These are phyloP conservation scores for Rhododendron williamsianum DNA, from an alignment of 148 eudicot genomes.

Conservation along the genomic window DNA sequence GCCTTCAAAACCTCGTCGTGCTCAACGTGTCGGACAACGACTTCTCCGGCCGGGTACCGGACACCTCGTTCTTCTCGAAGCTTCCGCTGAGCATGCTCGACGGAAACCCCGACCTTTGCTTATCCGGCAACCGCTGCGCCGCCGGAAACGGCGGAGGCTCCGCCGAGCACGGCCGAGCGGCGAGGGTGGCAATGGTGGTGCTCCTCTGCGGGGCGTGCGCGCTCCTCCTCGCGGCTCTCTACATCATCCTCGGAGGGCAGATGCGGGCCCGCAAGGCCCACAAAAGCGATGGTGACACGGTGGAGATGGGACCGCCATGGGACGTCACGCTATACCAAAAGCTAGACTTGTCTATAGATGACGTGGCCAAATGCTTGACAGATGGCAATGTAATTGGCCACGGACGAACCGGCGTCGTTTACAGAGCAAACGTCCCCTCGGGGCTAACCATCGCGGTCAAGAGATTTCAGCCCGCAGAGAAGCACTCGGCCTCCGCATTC, in stretches of 20 bases:
- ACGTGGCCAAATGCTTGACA: slow-evolving; percentile 54
- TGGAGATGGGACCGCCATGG: slow-evolving; percentile 84
- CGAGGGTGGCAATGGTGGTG: slow-evolving; percentile 68
- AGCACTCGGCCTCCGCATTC: slow-evolving; percentile 46
- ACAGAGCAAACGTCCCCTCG: slow-evolving; percentile 33
- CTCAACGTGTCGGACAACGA: slow-evolving; percentile 67
- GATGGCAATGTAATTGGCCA: slow-evolving; percentile 55
- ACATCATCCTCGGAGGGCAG: slow-evolving; percentile 46
- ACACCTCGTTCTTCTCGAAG: slow-evolving; percentile 60
- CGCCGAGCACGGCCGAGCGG: slow-evolving; percentile 23
- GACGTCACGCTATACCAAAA: slow-evolving; percentile 82
- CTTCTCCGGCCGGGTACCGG: slow-evolving; percentile 67
- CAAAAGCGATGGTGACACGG: slow-evolving; percentile 28
- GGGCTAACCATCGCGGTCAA: slow-evolving; percentile 57
- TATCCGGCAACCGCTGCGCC: slow-evolving; percentile 36
- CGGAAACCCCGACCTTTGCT: slow-evolving; percentile 54
- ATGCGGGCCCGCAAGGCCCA: slow-evolving; percentile 19
- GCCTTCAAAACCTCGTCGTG: slow-evolving; percentile 66
- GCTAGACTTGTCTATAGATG: slow-evolving; percentile 67
- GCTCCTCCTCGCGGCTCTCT: slow-evolving; percentile 51
- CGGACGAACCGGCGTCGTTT: slow-evolving; percentile 66
- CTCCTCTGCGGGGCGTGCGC: slow-evolving; percentile 56
- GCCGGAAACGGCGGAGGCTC: slow-evolving; percentile 14
- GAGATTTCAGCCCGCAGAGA: slow-evolving; percentile 55
- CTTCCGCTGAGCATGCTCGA: slow-evolving; percentile 54